Conservation (phyloP, 139 green algal genomes). For the Closterium sp. region DNA sequence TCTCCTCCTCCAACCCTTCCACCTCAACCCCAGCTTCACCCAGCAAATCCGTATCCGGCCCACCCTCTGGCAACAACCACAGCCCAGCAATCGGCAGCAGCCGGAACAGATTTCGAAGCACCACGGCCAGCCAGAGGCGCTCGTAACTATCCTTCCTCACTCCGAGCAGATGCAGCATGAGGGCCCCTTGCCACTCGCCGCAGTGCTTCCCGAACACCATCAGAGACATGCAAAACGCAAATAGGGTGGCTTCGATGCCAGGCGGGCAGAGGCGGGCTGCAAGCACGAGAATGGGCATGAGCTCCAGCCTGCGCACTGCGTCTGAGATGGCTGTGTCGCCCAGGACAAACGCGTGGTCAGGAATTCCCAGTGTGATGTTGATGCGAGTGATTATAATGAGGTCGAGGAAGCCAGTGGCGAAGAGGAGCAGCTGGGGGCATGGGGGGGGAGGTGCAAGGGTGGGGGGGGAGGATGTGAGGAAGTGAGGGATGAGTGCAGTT, state of each 20-base stretch:
- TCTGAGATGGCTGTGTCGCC: constrained; percentile 85
- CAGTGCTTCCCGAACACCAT: constrained; percentile 65
- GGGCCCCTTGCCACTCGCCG: constrained; percentile 22
- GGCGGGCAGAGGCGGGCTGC: constrained; percentile 64
- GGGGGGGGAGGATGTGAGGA: constrained; percentile 12
- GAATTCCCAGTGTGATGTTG: constrained; percentile 59
- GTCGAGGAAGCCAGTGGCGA: constrained; percentile 57
- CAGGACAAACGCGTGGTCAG: constrained; percentile 87
- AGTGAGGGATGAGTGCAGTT: background rate
- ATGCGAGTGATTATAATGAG: constrained; percentile 72
- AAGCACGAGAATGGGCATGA: constrained; percentile 97
- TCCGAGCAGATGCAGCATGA: constrained; percentile 24
- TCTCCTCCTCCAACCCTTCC: background rate
- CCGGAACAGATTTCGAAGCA: constrained; percentile 29
- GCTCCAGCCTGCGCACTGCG: constrained; percentile 80
- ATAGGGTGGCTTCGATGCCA: constrained; percentile 93
- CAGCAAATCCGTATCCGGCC: constrained; percentile 26
- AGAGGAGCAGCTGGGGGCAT: constrained; percentile 13
- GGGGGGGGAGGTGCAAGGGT: background rate
- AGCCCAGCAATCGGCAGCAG: constrained; percentile 24
- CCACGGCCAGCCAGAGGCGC: constrained; percentile 40
- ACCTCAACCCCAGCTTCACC: background rate
- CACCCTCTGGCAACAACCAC: constrained; percentile 37
- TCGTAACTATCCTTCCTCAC: constrained; percentile 30
- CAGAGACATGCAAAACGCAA: constrained; percentile 92